Evolutionary conservation across 768 basidiomycete species (phyloP), one percentile per base, ranked within the genome.

Genomic region (Xerocomus spinulosus): DNA sequence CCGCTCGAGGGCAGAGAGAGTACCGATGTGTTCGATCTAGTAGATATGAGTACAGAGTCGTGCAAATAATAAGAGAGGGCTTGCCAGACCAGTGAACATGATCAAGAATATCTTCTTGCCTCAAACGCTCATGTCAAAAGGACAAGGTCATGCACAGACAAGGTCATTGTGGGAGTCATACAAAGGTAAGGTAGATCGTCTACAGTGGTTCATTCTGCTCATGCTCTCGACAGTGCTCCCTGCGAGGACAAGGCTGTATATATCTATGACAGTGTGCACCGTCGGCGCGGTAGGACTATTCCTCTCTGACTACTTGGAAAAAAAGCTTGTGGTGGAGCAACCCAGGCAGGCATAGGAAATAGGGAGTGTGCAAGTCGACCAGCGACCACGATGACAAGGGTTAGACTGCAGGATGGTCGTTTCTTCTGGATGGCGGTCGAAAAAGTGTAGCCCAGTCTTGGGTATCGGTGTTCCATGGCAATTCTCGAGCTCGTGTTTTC

Each of bases 11-110:
- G 73, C 70, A 13, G 77, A 70, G 30, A 99, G 82, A 0, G 75
- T 81, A 36, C 92, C 92, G 12, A 92, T 74, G 63, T 90, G 92
- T 72, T 99, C 93, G 52, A 97, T 87, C 93, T 94, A 60, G 46
- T 49, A 9, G 20, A 43, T 15, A 30, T 61, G 50, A 49, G 54
- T 29, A 18, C 10, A 34, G 12, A 2, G 21, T 26, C 18, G 38
- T 15, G 20, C 25, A 48, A 20, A 28, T 12, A 35, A 32, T 20
- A 41, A 24, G 13, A 44, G 5, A 37, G 26, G 34, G 63, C 83
- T 60, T 73, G 86, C 87, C 69, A 89, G 73, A 58, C 87, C 87
- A 44, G 87, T 89, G 67, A 89, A 89, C 87, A 89, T 88, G n/a
- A n/a, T n/a, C n/a, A n/a, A n/a, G n/a, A n/a, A n/a, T n/a, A n/a